phyloP scores from a whole-genome alignment of 164 flowering plant genomes.

The Dillenia suffruticosa region DNA sequence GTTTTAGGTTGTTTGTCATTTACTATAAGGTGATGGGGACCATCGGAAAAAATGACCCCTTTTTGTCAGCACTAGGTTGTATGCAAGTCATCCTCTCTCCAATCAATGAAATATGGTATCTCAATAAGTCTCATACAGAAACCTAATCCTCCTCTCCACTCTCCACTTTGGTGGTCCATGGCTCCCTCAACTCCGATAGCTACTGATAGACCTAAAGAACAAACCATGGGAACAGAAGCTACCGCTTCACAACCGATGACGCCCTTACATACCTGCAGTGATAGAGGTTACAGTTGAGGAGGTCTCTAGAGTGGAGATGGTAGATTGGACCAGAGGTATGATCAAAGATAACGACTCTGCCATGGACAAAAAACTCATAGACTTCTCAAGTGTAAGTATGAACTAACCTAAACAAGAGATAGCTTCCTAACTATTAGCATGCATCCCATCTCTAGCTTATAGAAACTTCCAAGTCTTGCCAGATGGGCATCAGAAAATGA shows the following conservation, averaged over 20 bases:
- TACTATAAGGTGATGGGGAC: slow-evolving; percentile 6
- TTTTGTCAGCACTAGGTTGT: slow-evolving; percentile 12
- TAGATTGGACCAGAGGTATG: slow-evolving; percentile 81
- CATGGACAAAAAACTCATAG: slow-evolving; percentile 48
- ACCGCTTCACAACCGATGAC: slow-evolving; percentile 95
- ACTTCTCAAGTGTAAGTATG: slow-evolving; percentile 70
- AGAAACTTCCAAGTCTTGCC: too few species aligned
- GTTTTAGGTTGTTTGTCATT: too few species aligned
- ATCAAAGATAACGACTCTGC: slow-evolving; percentile 60
- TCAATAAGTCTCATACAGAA: background rate
- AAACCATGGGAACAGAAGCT: slow-evolving; percentile 73
- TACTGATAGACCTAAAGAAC: slow-evolving; percentile 63
- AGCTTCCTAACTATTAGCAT: too few species aligned
- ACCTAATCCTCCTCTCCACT: background rate
- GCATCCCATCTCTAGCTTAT: too few species aligned
- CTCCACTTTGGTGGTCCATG: slow-evolving; percentile 31
- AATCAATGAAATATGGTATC: slow-evolving; percentile 2
- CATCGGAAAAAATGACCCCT: background rate
- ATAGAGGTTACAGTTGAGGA: slow-evolving; percentile 56
- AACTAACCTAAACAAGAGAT: too few species aligned
- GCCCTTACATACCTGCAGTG: slow-evolving; percentile 71
- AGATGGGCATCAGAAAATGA: too few species aligned
- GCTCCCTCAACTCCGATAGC: slow-evolving; percentile 70
- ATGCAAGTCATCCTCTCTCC: slow-evolving; percentile 1
- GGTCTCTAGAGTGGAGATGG: slow-evolving; percentile 70